Evolutionary conservation across 768 basidiomycete genomes (phyloP), one percentile per base, ranked within the genome.

Genomic region (Agaricus sinodeliciosus): DNA sequence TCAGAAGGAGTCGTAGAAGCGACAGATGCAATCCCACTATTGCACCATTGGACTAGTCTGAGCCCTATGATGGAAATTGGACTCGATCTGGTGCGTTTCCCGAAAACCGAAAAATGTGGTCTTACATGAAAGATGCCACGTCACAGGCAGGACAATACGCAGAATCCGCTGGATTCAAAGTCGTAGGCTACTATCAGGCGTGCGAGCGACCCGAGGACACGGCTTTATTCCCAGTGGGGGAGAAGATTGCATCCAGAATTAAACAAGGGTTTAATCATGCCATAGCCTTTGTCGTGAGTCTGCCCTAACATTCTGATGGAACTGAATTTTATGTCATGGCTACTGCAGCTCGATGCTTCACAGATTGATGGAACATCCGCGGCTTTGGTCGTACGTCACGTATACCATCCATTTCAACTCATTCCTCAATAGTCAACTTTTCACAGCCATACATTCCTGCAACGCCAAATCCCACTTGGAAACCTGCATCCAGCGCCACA

Each of bases 61-160:
- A 86, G 84, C 56, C 86, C 87, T 3, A 87, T 87, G 83, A 90
- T 90, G 85, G 88, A 90, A 63, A 82, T 89, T 55, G 90, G 87
- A 22, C 75, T 90, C 39, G 86, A 88, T 60, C 69, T 89, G 62
- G 88, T 87, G 58, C 58, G 82, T 68, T 49, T 22, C 42, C 39
- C 9, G 19, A 36, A 3, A 4, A n/a, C 16, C 13, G 18, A 35
- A 37, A 55, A 35, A 40, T 50, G n/a, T 27, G 31, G 28, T 22
- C 22, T 28, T 49, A 16, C 35, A n/a, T 48, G 40, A 28, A 49
- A 51, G 47, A 45, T 45, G 37, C 48, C 26, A 48, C 45, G 34
- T 40, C 51, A 40, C 63, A 89, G 87, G 84, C 81, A 36, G 70
- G 64, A 43, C 74, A 76, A 57, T 73, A 87, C 55, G 85, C 86